phyloP scores from a whole-genome alignment of 495 filamentous ascomycete genomes.

The Lophiostoma macrostomum region DNA sequence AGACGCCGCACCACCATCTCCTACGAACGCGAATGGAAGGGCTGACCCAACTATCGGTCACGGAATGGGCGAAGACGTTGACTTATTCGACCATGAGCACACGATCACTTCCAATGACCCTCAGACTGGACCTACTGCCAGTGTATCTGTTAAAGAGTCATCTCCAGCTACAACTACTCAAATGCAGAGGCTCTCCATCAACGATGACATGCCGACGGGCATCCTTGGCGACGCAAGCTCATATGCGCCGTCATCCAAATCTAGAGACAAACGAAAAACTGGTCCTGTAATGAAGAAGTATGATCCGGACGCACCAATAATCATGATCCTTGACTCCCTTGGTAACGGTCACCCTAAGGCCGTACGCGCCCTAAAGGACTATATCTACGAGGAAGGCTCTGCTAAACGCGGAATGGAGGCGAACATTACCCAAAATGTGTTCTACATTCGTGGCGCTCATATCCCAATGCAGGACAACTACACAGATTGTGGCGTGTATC shows the following conservation, averaged over 20 bases:
- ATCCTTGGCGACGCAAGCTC: background rate
- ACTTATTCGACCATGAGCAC: background rate
- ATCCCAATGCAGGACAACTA: conserved; percentile 80
- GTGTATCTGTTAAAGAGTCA: background rate
- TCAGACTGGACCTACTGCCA: background rate
- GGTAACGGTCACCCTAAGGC: conserved; percentile 57
- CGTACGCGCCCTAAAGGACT: conserved; percentile 66
- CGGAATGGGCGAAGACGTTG: background rate
- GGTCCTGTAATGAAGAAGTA: conserved; percentile 27
- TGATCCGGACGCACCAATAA: conserved; percentile 50
- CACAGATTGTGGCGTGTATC: conserved; percentile 84
- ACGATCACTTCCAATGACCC: background rate
- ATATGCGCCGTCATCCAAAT: background rate
- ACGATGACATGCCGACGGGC: background rate
- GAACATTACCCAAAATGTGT: conserved; percentile 51
- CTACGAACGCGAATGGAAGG: background rate
- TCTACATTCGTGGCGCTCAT: conserved; percentile 55
- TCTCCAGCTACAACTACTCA: conserved; percentile 3
- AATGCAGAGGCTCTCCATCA: background rate
- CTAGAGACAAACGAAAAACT: conserved; percentile 8
- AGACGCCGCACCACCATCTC: background rate
- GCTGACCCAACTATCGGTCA: background rate
- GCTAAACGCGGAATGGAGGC: conserved; percentile 65
- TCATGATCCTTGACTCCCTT: conserved; percentile 89
- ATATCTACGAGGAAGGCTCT: conserved; percentile 68